Percentiles rank a stretch among this genome's conserved stretches.
Conservation (phyloP, 129 eudicot species). For the Escallonia rubra region DNA sequence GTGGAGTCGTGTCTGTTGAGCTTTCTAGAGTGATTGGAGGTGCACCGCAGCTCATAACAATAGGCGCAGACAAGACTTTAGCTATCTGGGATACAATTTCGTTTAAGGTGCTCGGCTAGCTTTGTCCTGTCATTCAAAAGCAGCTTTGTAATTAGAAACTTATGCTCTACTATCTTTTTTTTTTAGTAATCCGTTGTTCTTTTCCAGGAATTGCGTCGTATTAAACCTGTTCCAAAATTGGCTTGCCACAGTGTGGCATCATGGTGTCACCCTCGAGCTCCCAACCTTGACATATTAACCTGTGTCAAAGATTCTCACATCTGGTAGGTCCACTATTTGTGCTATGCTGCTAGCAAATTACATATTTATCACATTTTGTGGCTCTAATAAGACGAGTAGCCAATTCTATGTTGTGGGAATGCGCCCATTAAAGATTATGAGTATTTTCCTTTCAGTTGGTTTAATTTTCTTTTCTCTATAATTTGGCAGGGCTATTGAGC, state of each 20-base stretch:
- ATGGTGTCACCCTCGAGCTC: slow-evolving; percentile 99
- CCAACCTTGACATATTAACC: slow-evolving; percentile 95
- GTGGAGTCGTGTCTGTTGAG: slow-evolving; percentile 95
- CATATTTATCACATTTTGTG: neutral
- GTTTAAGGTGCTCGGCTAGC: slow-evolving; percentile 56
- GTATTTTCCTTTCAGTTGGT: neutral
- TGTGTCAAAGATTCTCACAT: slow-evolving; percentile 98
- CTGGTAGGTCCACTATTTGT: slow-evolving; percentile 50
- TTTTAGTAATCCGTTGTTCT: slow-evolving; percentile 6
- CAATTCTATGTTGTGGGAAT: neutral
- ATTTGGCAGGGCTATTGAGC: slow-evolving; percentile 91
- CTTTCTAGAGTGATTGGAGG: slow-evolving; percentile 89
- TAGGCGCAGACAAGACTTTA: slow-evolving; percentile 96
- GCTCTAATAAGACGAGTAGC: neutral
- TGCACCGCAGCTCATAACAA: slow-evolving; percentile 95
- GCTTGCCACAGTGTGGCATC: slow-evolving; percentile 99
- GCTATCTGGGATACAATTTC: slow-evolving; percentile 98
- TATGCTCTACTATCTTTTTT: neutral
- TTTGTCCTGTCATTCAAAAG: neutral
- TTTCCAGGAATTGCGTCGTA: slow-evolving; percentile 86
- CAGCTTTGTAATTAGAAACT: neutral
- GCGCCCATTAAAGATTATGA: neutral
- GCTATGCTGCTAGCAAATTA: neutral
- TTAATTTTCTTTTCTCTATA: slow-evolving; percentile 6
- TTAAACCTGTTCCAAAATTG: slow-evolving; percentile 91